Evolutionary conservation across 768 basidiomycete species (phyloP).

Genomic region (Tubosaeta sp.): DNA sequence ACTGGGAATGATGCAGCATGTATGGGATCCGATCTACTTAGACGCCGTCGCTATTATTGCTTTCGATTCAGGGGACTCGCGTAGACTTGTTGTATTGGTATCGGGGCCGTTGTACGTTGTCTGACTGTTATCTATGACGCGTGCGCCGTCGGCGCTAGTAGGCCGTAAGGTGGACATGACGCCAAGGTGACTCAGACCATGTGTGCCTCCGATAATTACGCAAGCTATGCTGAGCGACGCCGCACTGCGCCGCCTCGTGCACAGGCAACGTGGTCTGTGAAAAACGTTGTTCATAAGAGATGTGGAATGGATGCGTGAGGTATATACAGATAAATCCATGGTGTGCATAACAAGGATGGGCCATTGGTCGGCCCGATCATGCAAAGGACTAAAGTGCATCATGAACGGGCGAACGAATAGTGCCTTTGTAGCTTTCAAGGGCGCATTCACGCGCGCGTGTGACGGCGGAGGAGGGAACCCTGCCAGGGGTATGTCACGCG

Average conservation of each 20-base stretch:
- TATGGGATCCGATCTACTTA: not conserved
- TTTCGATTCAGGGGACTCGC: not conserved
- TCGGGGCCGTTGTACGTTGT: not conserved
- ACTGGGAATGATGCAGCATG: not conserved
- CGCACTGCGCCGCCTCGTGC: not conserved
- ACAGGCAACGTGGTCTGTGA: not conserved
- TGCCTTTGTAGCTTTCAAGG: not conserved
- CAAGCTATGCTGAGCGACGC: not conserved
- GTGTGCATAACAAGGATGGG: not conserved
- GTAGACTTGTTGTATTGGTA: not conserved
- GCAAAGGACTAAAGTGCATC: not conserved
- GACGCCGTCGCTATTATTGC: not conserved
- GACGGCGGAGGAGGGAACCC: not conserved
- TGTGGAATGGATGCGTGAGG: not conserved
- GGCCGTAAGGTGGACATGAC: too few relatives aligned
- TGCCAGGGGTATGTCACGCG: not conserved
- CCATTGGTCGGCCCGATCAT: not conserved
- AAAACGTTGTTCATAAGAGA: not conserved
- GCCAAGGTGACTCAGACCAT: too few relatives aligned
- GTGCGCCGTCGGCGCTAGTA: not conserved
- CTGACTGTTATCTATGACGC: not conserved
- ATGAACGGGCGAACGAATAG: not conserved
- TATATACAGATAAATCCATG: not conserved
- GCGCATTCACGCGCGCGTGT: not conserved
- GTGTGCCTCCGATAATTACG: not conserved